phyloP scores from a whole-genome alignment of 1,284 basidiomycete genomes.

The Xerocomus amazonicus region DNA sequence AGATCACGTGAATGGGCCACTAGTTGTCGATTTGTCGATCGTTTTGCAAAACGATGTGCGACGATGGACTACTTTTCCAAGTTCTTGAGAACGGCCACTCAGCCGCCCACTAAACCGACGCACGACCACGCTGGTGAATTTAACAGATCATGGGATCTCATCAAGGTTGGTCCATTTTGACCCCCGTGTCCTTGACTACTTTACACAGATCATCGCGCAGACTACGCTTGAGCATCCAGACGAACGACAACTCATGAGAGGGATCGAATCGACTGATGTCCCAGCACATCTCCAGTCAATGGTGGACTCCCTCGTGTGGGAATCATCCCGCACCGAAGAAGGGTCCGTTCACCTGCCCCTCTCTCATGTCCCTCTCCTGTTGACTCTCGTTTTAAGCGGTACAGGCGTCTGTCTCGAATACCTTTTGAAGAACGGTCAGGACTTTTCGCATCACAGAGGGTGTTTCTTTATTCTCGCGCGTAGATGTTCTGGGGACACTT shows the following conservation, averaged over 20 bases:
- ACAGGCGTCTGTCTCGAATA: slow-evolving; percentile 90
- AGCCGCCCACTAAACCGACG: slow-evolving; percentile 48
- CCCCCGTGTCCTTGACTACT: background rate
- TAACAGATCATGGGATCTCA: slow-evolving; percentile 64
- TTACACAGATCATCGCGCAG: slow-evolving; percentile 37
- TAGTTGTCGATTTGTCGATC: background rate
- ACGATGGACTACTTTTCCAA: slow-evolving; percentile 82
- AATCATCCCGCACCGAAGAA: slow-evolving; percentile 78
- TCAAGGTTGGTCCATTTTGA: slow-evolving; percentile 51
- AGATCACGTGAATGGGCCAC: slow-evolving; percentile 20
- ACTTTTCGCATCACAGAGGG: background rate
- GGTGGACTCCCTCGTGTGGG: slow-evolving; percentile 84
- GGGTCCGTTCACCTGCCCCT: slow-evolving; percentile 53
- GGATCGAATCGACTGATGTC: slow-evolving; percentile 80
- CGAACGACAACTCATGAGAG: slow-evolving; percentile 75
- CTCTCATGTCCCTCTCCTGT: slow-evolving; percentile 2
- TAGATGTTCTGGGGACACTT: slow-evolving; percentile 81
- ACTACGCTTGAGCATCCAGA: slow-evolving; percentile 75
- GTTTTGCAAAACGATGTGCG: background rate
- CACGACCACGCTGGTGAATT: slow-evolving; percentile 70
- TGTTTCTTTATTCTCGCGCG: slow-evolving; percentile 6
- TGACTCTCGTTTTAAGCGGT: slow-evolving; percentile 44
- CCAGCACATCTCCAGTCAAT: slow-evolving; percentile 77
- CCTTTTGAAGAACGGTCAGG: slow-evolving; percentile 79
- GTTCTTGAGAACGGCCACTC: slow-evolving; percentile 57